phyloP scores from a whole-genome alignment of 805 yeast species.

The Hyphopichia homilentoma region DNA sequence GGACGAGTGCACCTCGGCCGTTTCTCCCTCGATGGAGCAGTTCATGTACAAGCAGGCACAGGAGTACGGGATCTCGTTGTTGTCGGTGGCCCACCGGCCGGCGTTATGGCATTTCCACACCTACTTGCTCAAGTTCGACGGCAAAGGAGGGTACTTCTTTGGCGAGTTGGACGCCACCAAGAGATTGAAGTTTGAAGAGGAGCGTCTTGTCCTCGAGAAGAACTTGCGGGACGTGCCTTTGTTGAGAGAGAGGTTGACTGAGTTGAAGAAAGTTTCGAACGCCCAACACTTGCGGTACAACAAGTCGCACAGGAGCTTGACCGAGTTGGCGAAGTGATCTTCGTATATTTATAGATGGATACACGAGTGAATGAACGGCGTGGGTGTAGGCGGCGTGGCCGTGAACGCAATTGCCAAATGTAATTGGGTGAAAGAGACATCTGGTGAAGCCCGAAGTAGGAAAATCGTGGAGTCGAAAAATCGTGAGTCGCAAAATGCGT shows the following conservation, averaged over 20 bases:
- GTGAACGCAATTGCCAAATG: too few species aligned
- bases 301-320: conserved; percentile 24
- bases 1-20: conserved; percentile 95
- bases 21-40: conserved; percentile 85
- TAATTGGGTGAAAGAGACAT: too few species aligned
- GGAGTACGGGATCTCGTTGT: conserved; percentile 69
- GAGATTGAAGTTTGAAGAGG: conserved; percentile 74
- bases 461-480: too few species aligned
- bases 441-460: not conserved
- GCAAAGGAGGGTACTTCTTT: conserved; percentile 66
- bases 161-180: conserved; percentile 66
- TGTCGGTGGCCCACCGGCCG: conserved; percentile 90
- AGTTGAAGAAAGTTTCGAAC: conserved; percentile 52
- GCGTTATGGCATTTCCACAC: conserved; percentile 92
- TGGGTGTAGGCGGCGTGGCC: too few species aligned
- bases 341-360: not conserved
- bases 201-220: conserved; percentile 66
- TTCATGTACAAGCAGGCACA: conserved; percentile 85
- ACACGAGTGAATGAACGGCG: too few species aligned
- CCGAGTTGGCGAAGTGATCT: conserved; percentile 17
- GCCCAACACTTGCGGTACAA: conserved; percentile 37
- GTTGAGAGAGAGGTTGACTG: conserved; percentile 62
- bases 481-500: too few species aligned
- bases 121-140: conserved; percentile 77
- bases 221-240: conserved; percentile 66